These are phyloP conservation scores for Escovopsis sp. DNA, from an alignment of 2,329 filamentous ascomycete species.

Conservation along the genomic window DNA sequence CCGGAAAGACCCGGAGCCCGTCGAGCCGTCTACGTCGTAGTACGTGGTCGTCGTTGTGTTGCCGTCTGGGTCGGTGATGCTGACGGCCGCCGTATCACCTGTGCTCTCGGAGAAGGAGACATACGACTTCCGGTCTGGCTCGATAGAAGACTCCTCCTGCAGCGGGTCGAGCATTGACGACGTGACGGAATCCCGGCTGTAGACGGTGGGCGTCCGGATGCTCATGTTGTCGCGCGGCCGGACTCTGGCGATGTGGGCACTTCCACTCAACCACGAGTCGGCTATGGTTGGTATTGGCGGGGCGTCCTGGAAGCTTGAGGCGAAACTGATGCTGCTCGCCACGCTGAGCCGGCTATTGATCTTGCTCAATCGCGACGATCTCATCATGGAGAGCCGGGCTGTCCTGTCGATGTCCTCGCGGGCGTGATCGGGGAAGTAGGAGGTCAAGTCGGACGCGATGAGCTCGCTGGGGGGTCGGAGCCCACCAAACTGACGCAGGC, in stretches of 20 bases:
- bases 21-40: slow-evolving; percentile 59
- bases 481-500: slow-evolving; percentile 73
- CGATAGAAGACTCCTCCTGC: slow-evolving; percentile 75
- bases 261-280: slow-evolving; percentile 66
- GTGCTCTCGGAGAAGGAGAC: slow-evolving; percentile 72
- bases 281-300: slow-evolving; percentile 92
- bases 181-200: slow-evolving; percentile 72
- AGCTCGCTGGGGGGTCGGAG: slow-evolving; percentile 89
- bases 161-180: slow-evolving; percentile 81
- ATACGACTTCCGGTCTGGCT: slow-evolving; percentile 87
- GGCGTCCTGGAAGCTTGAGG: slow-evolving; percentile 81
- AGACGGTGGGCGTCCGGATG: slow-evolving; percentile 22
- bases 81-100: slow-evolving; percentile 54
- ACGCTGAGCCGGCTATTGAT: slow-evolving; percentile 88
- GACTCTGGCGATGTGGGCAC: slow-evolving; percentile 22
- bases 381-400: slow-evolving; percentile 77
- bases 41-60: slow-evolving; percentile 61
- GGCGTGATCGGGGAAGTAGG: slow-evolving; percentile 92
- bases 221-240: slow-evolving; percentile 32
- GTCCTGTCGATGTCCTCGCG: slow-evolving; percentile 92
- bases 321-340: slow-evolving; percentile 83
- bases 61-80: slow-evolving; percentile 63
- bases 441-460: slow-evolving; percentile 89
- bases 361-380: slow-evolving; percentile 80
- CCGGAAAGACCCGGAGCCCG: slow-evolving; percentile 58